Evolutionary conservation across 2,329 filamentous ascomycete genomes (phyloP), one percentile per base, ranked within the genome.

Genomic region (Penicillium expansum): DNA sequence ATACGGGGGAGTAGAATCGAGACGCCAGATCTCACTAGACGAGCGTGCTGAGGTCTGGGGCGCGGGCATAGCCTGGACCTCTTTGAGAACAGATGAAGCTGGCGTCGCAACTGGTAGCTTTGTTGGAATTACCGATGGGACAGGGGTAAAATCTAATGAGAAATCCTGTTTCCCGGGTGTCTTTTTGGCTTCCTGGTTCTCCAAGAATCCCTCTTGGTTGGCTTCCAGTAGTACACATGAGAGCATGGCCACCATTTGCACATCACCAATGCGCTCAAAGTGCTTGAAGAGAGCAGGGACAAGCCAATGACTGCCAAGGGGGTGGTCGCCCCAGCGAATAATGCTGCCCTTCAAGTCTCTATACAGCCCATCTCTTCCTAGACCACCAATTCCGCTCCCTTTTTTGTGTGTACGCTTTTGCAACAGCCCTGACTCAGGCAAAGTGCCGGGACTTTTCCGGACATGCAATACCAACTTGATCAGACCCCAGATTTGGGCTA

Each of bases 401-500:
- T 68, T 73, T 37, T 62, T 60, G 24, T 63, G 67, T 14, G 27
- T n/a, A 32, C 48, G 54, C 22, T 16, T 89, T 89, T 61, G 92
- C 84, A 47, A 89, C 22, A 50, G 24, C 13, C 85, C 86, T 57
- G 87, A 80, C 9, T 80, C 78, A 39, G 80, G 76, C 55, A 82
- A 80, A 27, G 90, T 76, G 64, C 88, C 82, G 4, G 93, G 77
- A 1, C 89, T 89, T 29, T 92, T 86, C 43, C 91, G 86, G 63
- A 90, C 89, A 62, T 86, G 86, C 44, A 97, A 77, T 6, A 97
- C 80, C 56, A 97, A 79, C 18, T 85, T 87, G 53, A 91, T 80
- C 62, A 97, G 88, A 48, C 84, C 85, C 94, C 94, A 99, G 7
- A 96, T 84, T 64, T 91, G 85, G 27, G 89, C 87, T 30, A 95